Conservation (phyloP, 2,329 filamentous ascomycete species). For the Nakataea oryzae region DNA sequence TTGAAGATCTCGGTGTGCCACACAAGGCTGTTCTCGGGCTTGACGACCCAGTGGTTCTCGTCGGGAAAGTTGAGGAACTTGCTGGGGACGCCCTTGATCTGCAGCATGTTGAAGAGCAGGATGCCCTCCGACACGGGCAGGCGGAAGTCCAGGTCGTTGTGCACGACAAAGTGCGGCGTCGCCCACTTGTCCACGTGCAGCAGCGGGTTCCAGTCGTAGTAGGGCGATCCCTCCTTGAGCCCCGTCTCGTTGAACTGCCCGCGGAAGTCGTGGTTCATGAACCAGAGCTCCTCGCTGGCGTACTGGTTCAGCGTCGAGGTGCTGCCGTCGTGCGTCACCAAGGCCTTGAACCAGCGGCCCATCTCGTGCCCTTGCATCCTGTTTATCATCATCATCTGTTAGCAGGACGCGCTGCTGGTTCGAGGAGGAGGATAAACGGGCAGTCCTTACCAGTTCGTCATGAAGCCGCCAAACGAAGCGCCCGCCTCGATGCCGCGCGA, state of each 20-base stretch:
- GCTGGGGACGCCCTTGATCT: conserved; percentile 52
- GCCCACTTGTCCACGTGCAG: conserved; percentile 45
- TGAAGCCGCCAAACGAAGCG: conserved; percentile 44
- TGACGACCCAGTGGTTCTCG: conserved; percentile 64
- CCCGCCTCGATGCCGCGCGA: conserved; percentile 37
- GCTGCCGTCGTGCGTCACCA: conserved; percentile 43
- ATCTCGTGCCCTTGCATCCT: conserved; percentile 41
- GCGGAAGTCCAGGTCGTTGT: conserved; percentile 58
- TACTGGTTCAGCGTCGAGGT: conserved; percentile 22
- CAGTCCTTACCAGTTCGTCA: conserved; percentile 36
- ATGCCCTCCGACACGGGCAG: conserved; percentile 58
- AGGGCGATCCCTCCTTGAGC: conserved; percentile 16
- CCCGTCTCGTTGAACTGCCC: conserved; percentile 22
- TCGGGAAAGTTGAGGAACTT: conserved; percentile 60
- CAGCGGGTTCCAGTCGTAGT: conserved; percentile 37
- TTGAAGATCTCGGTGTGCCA: conserved; percentile 61
- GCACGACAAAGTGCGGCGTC: conserved; percentile 62
- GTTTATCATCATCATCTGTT: no score
- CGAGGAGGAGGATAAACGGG: not conserved
- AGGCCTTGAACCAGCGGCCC: conserved; percentile 43
- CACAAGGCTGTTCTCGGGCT: conserved; percentile 56
- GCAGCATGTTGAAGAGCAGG: conserved; percentile 58
- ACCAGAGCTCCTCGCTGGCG: conserved; percentile 23
- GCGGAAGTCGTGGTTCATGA: conserved; percentile 32
- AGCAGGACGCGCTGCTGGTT: no score